Percentiles rank a stretch among this genome's conserved stretches.
phyloP scores from a whole-genome alignment of 331 rosid species.

The Quercus lobata region DNA sequence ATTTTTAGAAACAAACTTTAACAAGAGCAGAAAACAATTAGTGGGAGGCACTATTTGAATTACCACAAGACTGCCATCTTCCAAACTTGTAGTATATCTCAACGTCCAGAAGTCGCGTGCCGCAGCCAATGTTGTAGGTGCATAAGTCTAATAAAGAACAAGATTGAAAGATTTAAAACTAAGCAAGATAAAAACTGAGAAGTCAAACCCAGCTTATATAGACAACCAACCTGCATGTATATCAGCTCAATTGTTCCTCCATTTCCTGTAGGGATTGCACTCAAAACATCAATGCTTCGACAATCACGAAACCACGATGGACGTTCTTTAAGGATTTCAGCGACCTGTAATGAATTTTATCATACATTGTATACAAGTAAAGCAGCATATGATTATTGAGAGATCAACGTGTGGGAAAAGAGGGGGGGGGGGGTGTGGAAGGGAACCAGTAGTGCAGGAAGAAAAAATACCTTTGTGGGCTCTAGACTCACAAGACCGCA shows the following conservation, averaged over 20 bases:
- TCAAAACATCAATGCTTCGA: conserved; percentile 78
- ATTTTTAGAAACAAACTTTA: neutral
- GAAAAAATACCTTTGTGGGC: conserved; percentile 74
- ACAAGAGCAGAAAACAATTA: neutral
- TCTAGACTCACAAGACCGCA: conserved; percentile 98
- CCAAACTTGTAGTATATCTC: conserved; percentile 81
- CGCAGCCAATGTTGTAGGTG: conserved; percentile 92
- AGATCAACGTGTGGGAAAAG: too few species aligned
- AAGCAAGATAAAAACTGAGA: neutral
- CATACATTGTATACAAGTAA: neutral
- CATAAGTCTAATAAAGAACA: conserved; percentile 60
- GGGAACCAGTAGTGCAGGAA: neutral
- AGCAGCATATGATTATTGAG: neutral
- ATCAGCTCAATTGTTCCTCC: conserved; percentile 92
- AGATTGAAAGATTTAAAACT: neutral
- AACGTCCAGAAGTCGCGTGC: conserved; percentile 96
- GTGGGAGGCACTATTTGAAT: neutral
- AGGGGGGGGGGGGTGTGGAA: neutral
- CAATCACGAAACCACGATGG: conserved; percentile 91
- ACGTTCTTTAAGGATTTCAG: conserved; percentile 92
- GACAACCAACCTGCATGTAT: conserved; percentile 74
- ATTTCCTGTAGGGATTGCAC: conserved; percentile 69
- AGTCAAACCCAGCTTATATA: neutral
- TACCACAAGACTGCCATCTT: conserved; percentile 99
- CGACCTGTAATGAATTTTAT: conserved; percentile 45